Base-by-base conservation (phyloP, 169 alveolate species). In the Fabrea salina region DNA sequence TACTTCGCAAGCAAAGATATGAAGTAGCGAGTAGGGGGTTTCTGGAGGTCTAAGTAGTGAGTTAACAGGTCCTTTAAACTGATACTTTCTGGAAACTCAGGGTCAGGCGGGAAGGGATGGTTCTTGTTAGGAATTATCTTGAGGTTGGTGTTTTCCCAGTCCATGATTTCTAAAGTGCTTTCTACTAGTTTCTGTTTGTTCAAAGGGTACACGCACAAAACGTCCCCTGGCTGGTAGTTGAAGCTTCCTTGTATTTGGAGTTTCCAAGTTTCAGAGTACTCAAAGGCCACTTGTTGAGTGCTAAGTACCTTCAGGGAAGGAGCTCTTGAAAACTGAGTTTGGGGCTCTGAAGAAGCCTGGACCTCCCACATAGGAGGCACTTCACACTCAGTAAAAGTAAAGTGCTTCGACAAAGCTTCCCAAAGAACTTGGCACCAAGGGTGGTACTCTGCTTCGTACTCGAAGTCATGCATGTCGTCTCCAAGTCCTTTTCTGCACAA, bases 391-490 rank as follows among this genome's bases (percentile, higher is more conserved):
- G 41, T 25, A 0, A 61, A 0, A 32, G 74, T 3, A 30, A 61
- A 61, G 39, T 33, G 39, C 1, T 27, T 35, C 32, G 49, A 40
- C 47, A 81, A 30, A 3, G 35, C 58, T 16, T 64, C 84, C 87
- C 85, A 86, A 13, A 92, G 84, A 16, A 37, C 61, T 33, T 39
- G 79, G 0, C 89, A 41, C 95, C 96, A 93, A n/a, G 89, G 89
- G 43, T 89, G 93, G 61, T 81, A 88, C 58, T 91, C 97, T 5
- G 90, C 90, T 53, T 93, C 95, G 64, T 86, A 88, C 1, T 93
- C 95, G 41, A 89, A 89, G 80, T 91, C 95, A 67, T 93, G 97
- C 71, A 84, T 68, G 51, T 89, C 94, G 71, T 93, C 97, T 0
- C 97, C 97, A 25, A 91, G 83, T 0, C 94, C 94, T 30, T 78